Base-by-base conservation (phyloP, 2,329 filamentous ascomycete species). In the Nectriaceae sp. region DNA sequence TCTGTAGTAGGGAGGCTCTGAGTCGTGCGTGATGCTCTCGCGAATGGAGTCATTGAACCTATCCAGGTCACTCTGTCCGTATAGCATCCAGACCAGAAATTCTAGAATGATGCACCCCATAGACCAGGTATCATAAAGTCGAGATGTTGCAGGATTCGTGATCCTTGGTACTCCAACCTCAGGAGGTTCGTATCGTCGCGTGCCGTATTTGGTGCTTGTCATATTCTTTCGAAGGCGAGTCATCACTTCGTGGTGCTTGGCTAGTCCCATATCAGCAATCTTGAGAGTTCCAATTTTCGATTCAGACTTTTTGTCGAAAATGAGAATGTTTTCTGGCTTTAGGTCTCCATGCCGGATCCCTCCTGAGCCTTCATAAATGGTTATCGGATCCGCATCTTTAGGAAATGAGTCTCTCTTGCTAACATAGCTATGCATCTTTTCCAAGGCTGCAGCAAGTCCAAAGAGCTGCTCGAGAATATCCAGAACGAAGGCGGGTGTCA, bases 51-150 rank as follows among this genome's bases (percentile, higher is more conserved):
- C n/a, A 18, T 46, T 48, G 37, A 47, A 52, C 35, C 11, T 42
- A 15, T 21, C 20, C 11, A 39, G 22, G 21, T 16, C 58, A 5
- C 21, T 21, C 4, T 11, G 10, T 2, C 47, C 61, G n/a, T 53
- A 50, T 0, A 62, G 20, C 3, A 64, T 18, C 63, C 63, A 66
- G 3, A 62, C 46, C 2, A 64, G 20, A 3, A 61, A 53, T 36
- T 65, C 62, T 2, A 66, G 41, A 0, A 44, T 47, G 15, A 65
- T 54, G 41, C 61, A 64, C 2, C 64, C 64, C 31, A 66, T 46
- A 0, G 62, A 56, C 64, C 63, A 66, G 2, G 59, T 53, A 8
- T 65, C 63, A 15, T 60, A 65, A 1, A 47, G 47, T 0, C 60
- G 50, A 0, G 62, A 60, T n/a, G n/a, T n/a, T n/a, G n/a, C n/a